Evolutionary conservation across 495 filamentous ascomycete genomes (phyloP), one percentile per base, ranked within the genome.

Genomic region (Cercophora samala): DNA sequence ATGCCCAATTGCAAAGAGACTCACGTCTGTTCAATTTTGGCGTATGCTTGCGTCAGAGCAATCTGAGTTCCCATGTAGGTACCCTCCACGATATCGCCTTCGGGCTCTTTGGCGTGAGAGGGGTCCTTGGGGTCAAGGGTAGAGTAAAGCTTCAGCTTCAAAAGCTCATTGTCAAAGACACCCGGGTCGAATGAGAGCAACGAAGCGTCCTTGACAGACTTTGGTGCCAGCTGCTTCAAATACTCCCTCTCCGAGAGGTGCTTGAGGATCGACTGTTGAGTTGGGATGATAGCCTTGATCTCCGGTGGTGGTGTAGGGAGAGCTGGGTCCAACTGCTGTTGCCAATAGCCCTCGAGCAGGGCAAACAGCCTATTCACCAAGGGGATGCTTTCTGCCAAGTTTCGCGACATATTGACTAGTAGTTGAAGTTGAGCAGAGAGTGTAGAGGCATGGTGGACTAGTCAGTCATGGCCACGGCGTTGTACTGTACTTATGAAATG

Each of bases 61-160:
- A 79, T 63, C 60, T 80, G 76, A 0, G 79, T 82, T 4, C 79
- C 79, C 21, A 70, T 60, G 59, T 79, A 81, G 5, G 71, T 73
- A 1, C 75, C 76, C 59, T 74, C 61, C 22, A 24, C 52, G 18
- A 78, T 71, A 21, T 75, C 71, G 6, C 72, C 75, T 58, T 73
- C 61, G 5, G 74, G 73, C 53, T 66, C 65, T 11, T 56, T 60
- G 29, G 72, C 66, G 4, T 56, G 32, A 9, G 61, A 62, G 0
- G 72, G 70, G 37, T 74, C 42, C n/a, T 67, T 55, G 13, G 68
- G 69, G 51, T 76, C 75, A 46, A 75, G 5, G 11, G 66, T 69
- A 3, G 73, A 46, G 46, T 70, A 77, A 51, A 77, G 62, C 68
- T 73, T 74, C 61, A 70, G 18, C 9, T 70, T 70, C 17, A 76